Conservation (phyloP, 2,329 filamentous ascomycete species). For the Seiridium unicorne region DNA sequence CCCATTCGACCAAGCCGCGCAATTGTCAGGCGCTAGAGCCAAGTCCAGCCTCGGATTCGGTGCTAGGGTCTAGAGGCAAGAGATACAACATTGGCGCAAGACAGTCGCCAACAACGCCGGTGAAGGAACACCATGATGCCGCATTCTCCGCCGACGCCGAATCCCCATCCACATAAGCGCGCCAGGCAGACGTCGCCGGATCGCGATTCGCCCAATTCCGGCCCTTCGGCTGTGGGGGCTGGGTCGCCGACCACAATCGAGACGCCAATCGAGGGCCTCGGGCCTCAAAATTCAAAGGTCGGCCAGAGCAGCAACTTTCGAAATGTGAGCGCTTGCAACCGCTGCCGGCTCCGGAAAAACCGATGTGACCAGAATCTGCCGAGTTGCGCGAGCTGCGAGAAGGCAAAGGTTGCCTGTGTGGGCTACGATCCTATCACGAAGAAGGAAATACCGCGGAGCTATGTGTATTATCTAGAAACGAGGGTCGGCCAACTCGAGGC, state of each 20-base stretch:
- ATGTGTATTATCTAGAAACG: constrained; percentile 92
- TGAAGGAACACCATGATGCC: constrained; percentile 36
- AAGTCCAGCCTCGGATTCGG: background rate
- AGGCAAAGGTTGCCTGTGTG: constrained; percentile 87
- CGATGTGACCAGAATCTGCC: constrained; percentile 91
- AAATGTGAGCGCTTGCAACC: constrained; percentile 92
- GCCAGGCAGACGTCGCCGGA: constrained; percentile 53
- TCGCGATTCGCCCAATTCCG: constrained; percentile 39
- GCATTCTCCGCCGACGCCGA: constrained; percentile 46
- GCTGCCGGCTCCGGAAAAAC: constrained; percentile 89
- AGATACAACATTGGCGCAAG: background rate
- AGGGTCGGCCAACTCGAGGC: constrained; percentile 81
- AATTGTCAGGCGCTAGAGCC: background rate
- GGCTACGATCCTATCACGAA: constrained; percentile 97
- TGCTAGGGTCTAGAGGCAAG: background rate
- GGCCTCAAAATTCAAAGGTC: constrained; percentile 34
- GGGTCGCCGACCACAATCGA: constrained; percentile 28
- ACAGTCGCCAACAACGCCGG: background rate
- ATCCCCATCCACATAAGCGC: constrained; percentile 54
- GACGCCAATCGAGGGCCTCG: constrained; percentile 26
- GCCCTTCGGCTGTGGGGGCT: constrained; percentile 33
- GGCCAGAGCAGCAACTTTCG: constrained; percentile 69
- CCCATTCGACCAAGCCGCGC: too few species aligned
- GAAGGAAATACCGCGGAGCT: constrained; percentile 89
- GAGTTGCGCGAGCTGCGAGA: constrained; percentile 87